Conservation (phyloP, 2,329 filamentous ascomycete genomes). For the Penicillium sp. region DNA sequence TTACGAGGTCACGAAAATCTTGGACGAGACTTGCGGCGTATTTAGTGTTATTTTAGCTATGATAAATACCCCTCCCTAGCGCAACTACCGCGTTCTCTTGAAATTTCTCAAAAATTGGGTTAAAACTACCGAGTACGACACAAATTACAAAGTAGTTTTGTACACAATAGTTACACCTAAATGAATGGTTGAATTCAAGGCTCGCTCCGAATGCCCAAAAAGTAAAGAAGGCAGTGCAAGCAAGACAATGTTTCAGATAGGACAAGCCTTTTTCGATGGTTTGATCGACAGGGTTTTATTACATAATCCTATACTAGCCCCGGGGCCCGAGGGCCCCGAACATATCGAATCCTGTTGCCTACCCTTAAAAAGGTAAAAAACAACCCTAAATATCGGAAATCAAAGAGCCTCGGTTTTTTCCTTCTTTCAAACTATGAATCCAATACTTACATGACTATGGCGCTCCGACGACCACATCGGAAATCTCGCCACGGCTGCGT, state of each 20-base stretch:
- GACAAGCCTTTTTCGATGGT: constrained; percentile 21
- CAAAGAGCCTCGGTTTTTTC: background rate
- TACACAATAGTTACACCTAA: background rate
- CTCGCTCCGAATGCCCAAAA: background rate
- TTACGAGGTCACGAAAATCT: background rate
- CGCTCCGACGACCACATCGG: constrained; percentile 36
- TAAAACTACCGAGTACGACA: background rate
- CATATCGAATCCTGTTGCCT: constrained; percentile 28
- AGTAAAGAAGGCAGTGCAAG: constrained; percentile 19
- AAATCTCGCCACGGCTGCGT: constrained; percentile 39
- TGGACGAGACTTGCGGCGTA: background rate
- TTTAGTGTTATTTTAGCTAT: background rate
- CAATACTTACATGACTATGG: constrained; percentile 26
- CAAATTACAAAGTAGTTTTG: background rate
- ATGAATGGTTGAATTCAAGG: background rate
- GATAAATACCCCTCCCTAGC: background rate
- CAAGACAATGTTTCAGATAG: constrained; percentile 25
- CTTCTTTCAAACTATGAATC: constrained; percentile 8
- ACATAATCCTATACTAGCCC: constrained; percentile 11
- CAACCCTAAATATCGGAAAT: background rate
- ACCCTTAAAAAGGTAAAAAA: background rate
- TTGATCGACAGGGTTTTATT: constrained; percentile 29
- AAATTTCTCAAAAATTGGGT: background rate
- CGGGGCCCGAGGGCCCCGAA: background rate
- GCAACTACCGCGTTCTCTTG: background rate